Percentiles rank a stretch among this genome's conserved stretches.
phyloP scores from a whole-genome alignment of 2,329 filamentous ascomycete genomes.

The Cryphonectria japonica region DNA sequence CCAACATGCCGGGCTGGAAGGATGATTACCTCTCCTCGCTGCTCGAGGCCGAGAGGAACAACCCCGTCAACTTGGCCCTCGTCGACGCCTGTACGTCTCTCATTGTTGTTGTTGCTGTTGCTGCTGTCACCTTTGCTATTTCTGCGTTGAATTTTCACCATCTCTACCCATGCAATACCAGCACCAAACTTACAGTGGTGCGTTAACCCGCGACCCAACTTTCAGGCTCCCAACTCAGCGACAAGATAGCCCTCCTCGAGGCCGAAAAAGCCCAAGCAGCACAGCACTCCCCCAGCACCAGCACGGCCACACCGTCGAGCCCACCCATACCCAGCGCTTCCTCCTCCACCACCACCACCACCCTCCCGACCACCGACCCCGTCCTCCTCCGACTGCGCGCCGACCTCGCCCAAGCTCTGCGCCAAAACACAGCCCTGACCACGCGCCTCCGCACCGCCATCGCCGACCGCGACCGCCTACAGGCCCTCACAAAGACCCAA shows the following conservation, averaged over 20 bases:
- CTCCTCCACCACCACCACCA: slow-evolving; percentile 26
- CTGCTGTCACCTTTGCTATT: no score
- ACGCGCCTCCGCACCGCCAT: slow-evolving; percentile 64
- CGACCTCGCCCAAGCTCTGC: slow-evolving; percentile 77
- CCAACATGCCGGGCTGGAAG: slow-evolving; percentile 69
- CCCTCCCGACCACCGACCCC: slow-evolving; percentile 29
- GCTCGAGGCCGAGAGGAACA: slow-evolving; percentile 71
- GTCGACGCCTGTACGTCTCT: slow-evolving; percentile 74
- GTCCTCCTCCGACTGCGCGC: slow-evolving; percentile 57
- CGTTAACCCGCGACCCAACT: slow-evolving; percentile 19
- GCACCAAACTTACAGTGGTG: slow-evolving; percentile 11
- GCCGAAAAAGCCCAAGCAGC: slow-evolving; percentile 52
- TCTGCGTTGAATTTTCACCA: neutral
- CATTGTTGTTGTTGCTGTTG: neutral
- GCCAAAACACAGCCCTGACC: slow-evolving; percentile 71
- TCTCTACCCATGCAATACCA: neutral
- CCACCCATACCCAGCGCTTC: slow-evolving; percentile 35
- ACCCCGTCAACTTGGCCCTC: slow-evolving; percentile 63
- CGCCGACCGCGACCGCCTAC: slow-evolving; percentile 64
- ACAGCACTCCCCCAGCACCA: slow-evolving; percentile 17
- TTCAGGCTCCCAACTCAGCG: slow-evolving; percentile 66
- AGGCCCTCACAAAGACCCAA: slow-evolving; percentile 62
- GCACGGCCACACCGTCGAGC: slow-evolving; percentile 13
- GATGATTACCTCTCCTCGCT: slow-evolving; percentile 80
- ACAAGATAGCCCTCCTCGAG: slow-evolving; percentile 67